Base-by-base conservation (phyloP, 176 grass and related monocot species). In the Triticum monococcum region DNA sequence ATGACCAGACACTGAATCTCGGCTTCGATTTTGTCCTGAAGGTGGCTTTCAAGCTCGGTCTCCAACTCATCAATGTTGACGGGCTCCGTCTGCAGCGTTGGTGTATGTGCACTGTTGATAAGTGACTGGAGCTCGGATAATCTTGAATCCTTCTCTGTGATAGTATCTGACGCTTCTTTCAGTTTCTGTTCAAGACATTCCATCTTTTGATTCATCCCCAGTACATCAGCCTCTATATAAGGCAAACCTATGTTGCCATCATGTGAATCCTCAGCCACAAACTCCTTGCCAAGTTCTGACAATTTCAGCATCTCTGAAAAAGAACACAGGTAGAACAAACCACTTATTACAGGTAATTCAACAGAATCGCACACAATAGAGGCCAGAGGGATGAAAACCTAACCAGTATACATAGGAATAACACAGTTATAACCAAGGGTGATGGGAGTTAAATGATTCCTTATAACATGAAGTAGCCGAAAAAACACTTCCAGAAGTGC, bases 1-100 rank as follows among this genome's bases (percentile, higher is more conserved):
- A 93, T 89, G 33, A 93, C 87, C 33, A 91, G 30, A 1, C 71
- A 93, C 54, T 91, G 81, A 37, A 95, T 84, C 43, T 95, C 91
- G 43, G 87, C 87, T 46, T 93, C 81, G 17, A 95, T 65, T 60
- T 91, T 89, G 40, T 91, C 91, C 81, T 85, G 60, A 50, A 95
- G 89, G 9, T 89, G 89, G 40, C 60, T 46, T 9, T 95, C 94
- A 1, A 95, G 77, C 78, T 95, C 91, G 28, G 17, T 33, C 68
- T 93, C 86, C 66, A 95, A 25, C 78, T 85, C 64, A 77, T 82
- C 82, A 3, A 78, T 85, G 25, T 87, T 86, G 43, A 57, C 11
- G 14, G 72, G 75, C 23, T 64, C 79, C 25, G 72, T 75, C 62
- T 77, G 64, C 37, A 35, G 60, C 0, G 36, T 38, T 41, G 84